A percentile compares a stretch with the other conserved stretches of the same genome.
Evolutionary conservation across 306 rosid species (phyloP).

Genomic region (Casuarina glauca): DNA sequence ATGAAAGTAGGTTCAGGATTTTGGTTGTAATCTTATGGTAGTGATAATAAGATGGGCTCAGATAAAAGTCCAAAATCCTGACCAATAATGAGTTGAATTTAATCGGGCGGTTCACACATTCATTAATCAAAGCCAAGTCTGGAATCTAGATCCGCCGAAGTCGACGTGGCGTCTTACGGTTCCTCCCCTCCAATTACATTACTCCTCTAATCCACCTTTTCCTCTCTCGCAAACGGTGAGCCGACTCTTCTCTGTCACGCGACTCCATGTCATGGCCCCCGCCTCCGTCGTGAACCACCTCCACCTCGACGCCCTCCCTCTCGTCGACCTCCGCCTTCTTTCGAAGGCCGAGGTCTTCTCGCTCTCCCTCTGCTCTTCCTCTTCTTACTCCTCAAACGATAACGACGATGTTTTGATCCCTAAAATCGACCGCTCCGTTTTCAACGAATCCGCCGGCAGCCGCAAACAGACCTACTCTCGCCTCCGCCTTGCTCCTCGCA

Average conservation of each 20-base stretch:
- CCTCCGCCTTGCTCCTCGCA: conserved; percentile 72
- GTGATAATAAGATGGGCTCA: too few species aligned
- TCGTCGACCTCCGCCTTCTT: conserved; percentile 65
- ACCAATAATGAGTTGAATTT: too few species aligned
- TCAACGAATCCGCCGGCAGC: conserved; percentile 93
- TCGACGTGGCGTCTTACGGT: background rate
- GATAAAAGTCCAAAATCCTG: too few species aligned
- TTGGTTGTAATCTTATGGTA: too few species aligned
- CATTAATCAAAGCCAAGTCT: background rate
- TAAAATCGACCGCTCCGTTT: conserved; percentile 85
- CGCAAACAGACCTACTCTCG: conserved; percentile 87
- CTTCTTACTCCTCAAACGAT: conserved; percentile 28
- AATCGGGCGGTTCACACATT: too few species aligned
- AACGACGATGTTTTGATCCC: conserved; percentile 57
- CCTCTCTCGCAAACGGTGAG: conserved; percentile 11
- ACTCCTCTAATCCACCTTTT: background rate
- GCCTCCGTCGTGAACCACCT: conserved; percentile 36
- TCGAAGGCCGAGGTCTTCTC: conserved; percentile 71
- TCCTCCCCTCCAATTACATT: background rate
- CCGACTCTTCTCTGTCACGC: background rate
- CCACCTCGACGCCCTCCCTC: conserved; percentile 40
- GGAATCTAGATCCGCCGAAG: background rate
- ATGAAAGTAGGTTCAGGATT: too few species aligned
- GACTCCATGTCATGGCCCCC: conserved; percentile 49
- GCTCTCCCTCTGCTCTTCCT: conserved; percentile 52